phyloP scores from a whole-genome alignment of 2,329 filamentous ascomycete species.

The Phaeosphaeria sp. region DNA sequence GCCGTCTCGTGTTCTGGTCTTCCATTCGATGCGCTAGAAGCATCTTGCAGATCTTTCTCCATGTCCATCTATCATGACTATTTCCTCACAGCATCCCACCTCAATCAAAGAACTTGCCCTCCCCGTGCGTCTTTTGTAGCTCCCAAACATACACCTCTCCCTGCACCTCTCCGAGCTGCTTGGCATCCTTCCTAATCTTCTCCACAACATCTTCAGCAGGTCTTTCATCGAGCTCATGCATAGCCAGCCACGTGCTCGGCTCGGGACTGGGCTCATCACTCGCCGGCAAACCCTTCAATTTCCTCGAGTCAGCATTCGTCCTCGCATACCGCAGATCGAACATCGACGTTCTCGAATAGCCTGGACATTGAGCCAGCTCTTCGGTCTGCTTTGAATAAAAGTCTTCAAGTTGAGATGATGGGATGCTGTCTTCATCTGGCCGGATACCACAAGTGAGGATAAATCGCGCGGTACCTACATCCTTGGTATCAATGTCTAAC shows the following conservation, averaged over 20 bases:
- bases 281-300: slow-evolving; percentile 34
- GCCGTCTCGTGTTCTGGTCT: too few relatives aligned
- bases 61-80: too few relatives aligned
- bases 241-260: slow-evolving; percentile 31
- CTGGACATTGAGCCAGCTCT: slow-evolving; percentile 13
- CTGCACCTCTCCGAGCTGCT: slow-evolving; percentile 18
- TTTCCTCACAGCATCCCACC: too few relatives aligned
- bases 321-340: slow-evolving; percentile 35
- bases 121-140: slow-evolving; percentile 19
- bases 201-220: slow-evolving; percentile 11
- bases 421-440: slow-evolving; percentile 3
- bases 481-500: too few relatives aligned
- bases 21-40: too few relatives aligned
- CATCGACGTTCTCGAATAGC: slow-evolving; percentile 29
- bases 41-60: too few relatives aligned
- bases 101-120: slow-evolving; percentile 26
- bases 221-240: slow-evolving; percentile 32
- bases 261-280: slow-evolving; percentile 30
- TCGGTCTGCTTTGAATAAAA: slow-evolving; percentile 29
- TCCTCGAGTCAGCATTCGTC: slow-evolving; percentile 39
- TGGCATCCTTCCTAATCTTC: slow-evolving; percentile 12
- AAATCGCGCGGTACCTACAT: slow-evolving; percentile 18
- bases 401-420: neutral
- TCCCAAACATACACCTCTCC: slow-evolving; percentile 21
- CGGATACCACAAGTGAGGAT: slow-evolving; percentile 26